Evolutionary conservation across 805 yeast species (phyloP).

Genomic region (Wickerhamiella cacticola): DNA sequence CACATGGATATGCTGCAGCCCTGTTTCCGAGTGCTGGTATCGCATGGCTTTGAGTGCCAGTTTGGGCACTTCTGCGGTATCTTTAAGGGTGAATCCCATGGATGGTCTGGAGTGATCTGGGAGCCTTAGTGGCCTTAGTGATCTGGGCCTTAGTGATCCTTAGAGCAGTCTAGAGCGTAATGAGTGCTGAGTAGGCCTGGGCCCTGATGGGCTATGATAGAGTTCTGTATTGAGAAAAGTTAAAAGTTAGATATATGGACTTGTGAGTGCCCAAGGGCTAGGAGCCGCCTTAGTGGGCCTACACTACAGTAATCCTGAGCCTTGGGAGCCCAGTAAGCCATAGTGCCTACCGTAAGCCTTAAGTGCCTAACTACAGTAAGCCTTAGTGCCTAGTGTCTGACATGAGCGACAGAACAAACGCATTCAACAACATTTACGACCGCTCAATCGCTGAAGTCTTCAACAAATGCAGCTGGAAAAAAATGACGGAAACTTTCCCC

Average conservation of each 20-base stretch:
- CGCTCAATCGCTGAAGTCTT: neutral
- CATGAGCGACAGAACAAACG: constrained; percentile 1
- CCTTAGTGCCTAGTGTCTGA: no score
- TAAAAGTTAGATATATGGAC: no score
- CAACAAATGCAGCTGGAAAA: neutral
- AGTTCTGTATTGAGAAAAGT: neutral
- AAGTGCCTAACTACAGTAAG: no score
- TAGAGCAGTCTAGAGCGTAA: no score
- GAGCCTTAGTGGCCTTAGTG: neutral
- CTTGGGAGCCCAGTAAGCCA: no score
- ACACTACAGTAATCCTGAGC: no score
- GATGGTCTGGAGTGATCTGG: neutral
- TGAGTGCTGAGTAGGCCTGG: no score
- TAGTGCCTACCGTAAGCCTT: no score
- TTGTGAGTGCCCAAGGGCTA: no score
- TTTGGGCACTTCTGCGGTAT: constrained; percentile 66
- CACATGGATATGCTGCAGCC: constrained; percentile 73
- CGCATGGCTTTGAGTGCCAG: constrained; percentile 69
- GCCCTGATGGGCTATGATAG: no score
- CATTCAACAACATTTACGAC: neutral
- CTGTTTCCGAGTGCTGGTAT: constrained; percentile 53
- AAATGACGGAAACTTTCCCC: neutral
- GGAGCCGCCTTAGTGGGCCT: no score
- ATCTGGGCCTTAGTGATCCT: no score
- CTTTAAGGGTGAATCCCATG: constrained; percentile 44